Percentiles rank a stretch among this genome's conserved stretches.
These are phyloP conservation scores for Monosporascus ibericus DNA, from an alignment of 2,329 filamentous ascomycete genomes.

Conservation along the genomic window DNA sequence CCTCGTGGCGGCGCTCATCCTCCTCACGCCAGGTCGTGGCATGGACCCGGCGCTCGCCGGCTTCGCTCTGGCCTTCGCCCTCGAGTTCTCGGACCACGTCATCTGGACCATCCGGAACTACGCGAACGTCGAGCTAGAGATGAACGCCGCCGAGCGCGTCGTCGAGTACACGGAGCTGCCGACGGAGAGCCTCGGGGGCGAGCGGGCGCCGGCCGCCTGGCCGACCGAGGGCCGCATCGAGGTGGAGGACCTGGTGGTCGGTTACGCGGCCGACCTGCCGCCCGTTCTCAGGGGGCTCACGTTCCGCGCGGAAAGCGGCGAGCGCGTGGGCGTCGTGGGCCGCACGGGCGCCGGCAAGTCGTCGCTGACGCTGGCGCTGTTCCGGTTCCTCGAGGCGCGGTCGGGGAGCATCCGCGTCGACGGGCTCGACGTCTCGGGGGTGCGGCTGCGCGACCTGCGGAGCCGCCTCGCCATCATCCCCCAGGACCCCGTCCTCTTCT, in stretches of 20 bases:
- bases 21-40: slow-evolving; percentile 46
- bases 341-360: slow-evolving; percentile 76
- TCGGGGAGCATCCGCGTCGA: slow-evolving; percentile 65
- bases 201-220: slow-evolving; percentile 63
- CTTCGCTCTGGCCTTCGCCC: slow-evolving; percentile 67
- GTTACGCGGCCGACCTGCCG: slow-evolving; percentile 65
- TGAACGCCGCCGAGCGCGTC: slow-evolving; percentile 73
- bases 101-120: slow-evolving; percentile 62
- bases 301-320: slow-evolving; percentile 60
- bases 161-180: slow-evolving; percentile 66
- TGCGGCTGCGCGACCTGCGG: slow-evolving; percentile 63
- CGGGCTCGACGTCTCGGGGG: slow-evolving; percentile 66
- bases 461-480: slow-evolving; percentile 76
- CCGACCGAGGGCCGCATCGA: slow-evolving; percentile 68
- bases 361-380: slow-evolving; percentile 67
- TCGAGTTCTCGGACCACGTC: slow-evolving; percentile 60
- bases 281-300: slow-evolving; percentile 64
- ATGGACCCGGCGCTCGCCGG: slow-evolving; percentile 68
- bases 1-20: slow-evolving; percentile 58
- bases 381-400: slow-evolving; percentile 68
- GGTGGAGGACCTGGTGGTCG: slow-evolving; percentile 65
- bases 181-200: slow-evolving; percentile 59
- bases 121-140: slow-evolving; percentile 66
- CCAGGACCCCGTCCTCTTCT: slow-evolving; percentile 74
- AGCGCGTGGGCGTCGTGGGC: slow-evolving; percentile 71